Evolutionary conservation across 2,329 filamentous ascomycete genomes (phyloP), one percentile per base, ranked within the genome.

Genomic region (Fusarium sp.): DNA sequence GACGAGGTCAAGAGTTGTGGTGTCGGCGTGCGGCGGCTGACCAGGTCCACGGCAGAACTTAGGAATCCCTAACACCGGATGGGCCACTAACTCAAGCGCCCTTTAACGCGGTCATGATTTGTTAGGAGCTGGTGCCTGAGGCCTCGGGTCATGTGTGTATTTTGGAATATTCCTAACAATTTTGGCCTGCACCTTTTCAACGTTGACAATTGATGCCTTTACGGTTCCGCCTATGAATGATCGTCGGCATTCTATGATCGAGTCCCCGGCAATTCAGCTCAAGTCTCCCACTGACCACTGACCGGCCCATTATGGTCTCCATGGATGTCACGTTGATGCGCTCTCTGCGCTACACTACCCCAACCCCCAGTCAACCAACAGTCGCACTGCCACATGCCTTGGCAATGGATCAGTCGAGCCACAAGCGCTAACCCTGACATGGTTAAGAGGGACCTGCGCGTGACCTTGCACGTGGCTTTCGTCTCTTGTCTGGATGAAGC

Each of bases 41-140:
- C 76, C 75, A 73, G 76, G 69, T 65, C 74, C 65, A 69, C 56
- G 50, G 58, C 65, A 78, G 76, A 76, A 79, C 72, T 78, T 79
- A 78, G 72, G 69, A 79, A 79, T 76, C 70, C 66, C 70, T 63
- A 63, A 61, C 62, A 66, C 52, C 43, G 59, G 58, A 63, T 67
- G 60, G 47, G 54, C 37, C 54, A 65, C 66, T 69, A 20, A 52
- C 47, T 52, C 17, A 52, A 32, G 47, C 27, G 47, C 47, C 47
- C 47, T 52, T 27, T 52, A 32, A 52, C 27, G 47, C 47, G 50
- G 15, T 30, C 17, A 30, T 32, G 59, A 25, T 43, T 37, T 64
- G 56, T 63, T 56, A 22, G 25, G 15, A 64, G 20, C 57, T 61
- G 25, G 22, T 22, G 32, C 37, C 35, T 54, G 37, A 60, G 57